These are phyloP conservation scores for Aspergillus amoenus DNA, from an alignment of 2,329 filamentous ascomycete genomes.

Conservation along the genomic window DNA sequence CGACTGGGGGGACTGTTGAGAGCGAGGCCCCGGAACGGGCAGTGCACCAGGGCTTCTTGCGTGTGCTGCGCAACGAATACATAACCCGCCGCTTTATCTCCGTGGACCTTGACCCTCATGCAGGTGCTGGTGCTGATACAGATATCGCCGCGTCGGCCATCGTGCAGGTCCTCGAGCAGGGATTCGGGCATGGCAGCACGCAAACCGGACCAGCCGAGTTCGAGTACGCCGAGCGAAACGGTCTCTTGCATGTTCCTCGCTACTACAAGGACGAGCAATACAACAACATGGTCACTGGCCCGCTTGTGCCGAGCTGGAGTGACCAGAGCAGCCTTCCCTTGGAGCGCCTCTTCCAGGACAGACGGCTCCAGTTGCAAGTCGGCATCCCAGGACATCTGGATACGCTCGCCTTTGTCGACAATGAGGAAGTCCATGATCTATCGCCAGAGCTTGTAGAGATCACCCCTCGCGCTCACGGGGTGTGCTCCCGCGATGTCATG, in stretches of 20 bases:
- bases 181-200: neutral
- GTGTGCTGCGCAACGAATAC: conserved; percentile 2
- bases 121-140: neutral
- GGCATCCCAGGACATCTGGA: neutral
- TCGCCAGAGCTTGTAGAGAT: neutral
- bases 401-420: neutral
- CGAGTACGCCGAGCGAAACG: conserved; percentile 1
- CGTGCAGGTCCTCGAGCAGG: neutral
- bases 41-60: conserved; percentile 2
- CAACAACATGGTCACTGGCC: neutral
- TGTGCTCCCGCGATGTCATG: conserved; percentile 8
- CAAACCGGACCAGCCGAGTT: neutral
- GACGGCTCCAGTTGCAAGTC: neutral
- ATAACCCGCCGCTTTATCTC: neutral
- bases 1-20: neutral
- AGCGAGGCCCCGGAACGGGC: neutral
- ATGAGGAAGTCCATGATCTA: neutral
- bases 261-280: neutral
- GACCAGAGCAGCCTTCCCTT: neutral
- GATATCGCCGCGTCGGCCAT: neutral
- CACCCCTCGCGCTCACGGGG: neutral
- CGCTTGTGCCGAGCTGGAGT: neutral
- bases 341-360: neutral
- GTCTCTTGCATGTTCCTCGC: conserved; percentile 4
- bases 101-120: neutral